Evolutionary conservation across 2,329 filamentous ascomycete species (phyloP).

Genomic region (Xylaria multiplex): DNA sequence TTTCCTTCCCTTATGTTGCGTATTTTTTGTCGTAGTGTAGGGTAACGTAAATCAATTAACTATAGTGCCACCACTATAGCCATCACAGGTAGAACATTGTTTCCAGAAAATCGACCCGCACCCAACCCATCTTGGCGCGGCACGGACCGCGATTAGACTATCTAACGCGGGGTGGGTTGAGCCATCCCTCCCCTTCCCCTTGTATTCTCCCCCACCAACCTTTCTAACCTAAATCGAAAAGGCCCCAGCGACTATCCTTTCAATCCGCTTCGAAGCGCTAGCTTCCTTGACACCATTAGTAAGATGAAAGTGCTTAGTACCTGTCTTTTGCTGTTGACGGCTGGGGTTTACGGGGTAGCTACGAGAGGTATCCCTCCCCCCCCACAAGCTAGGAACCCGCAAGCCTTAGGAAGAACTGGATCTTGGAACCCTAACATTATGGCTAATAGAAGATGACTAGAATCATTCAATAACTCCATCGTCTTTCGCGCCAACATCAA

Average conservation of each 20-base stretch:
- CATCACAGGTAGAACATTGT: no score
- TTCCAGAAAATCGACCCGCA: no score
- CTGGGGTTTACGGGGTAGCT: conserved; percentile 10
- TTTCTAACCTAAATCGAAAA: background rate
- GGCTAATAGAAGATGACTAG: conserved; percentile 8
- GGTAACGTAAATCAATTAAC: no score
- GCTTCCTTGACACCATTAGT: background rate
- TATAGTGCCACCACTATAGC: no score
- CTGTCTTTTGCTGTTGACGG: conserved; percentile 8
- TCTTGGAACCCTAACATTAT: background rate
- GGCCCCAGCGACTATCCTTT: conserved; percentile 3
- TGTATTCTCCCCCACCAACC: no score
- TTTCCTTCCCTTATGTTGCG: no score
- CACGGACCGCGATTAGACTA: no score
- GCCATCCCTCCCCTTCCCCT: no score
- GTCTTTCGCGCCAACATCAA: conserved; percentile 6
- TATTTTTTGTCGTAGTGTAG: no score
- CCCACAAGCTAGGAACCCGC: background rate
- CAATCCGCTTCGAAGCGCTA: conserved; percentile 3
- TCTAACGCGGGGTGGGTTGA: no score
- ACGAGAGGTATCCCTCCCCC: conserved; percentile 16
- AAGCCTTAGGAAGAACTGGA: conserved; percentile 4
- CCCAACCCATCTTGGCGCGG: no score
- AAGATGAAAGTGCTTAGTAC: conserved; percentile 20
- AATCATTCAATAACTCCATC: conserved; percentile 8